Conservation (phyloP, 2,329 filamentous ascomycete species). For the Chalara sp. region DNA sequence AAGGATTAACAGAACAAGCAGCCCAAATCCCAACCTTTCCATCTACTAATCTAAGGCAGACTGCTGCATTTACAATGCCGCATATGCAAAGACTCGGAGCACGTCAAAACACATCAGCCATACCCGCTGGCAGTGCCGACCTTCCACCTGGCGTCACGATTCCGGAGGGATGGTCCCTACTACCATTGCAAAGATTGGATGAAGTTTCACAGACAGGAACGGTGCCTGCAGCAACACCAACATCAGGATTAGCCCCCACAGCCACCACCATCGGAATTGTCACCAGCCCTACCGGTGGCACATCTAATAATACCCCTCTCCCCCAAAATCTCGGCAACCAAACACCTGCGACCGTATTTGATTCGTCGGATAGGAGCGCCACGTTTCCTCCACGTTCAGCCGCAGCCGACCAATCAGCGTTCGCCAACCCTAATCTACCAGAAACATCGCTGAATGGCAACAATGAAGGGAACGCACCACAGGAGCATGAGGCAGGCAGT, state of each 20-base stretch:
- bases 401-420: conserved; percentile 16
- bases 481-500: no score
- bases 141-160: conserved; percentile 58
- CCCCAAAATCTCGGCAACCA: conserved; percentile 13
- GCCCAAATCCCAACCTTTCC: conserved; percentile 7
- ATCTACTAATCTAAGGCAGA: conserved; percentile 12
- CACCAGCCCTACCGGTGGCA: conserved; percentile 17
- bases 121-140: conserved; percentile 53
- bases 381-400: conserved; percentile 18
- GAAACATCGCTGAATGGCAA: conserved; percentile 6
- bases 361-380: conserved; percentile 21
- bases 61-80: conserved; percentile 4
- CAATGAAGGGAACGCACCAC: no score
- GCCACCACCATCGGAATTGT: conserved; percentile 14
- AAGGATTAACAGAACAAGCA: conserved; percentile 7
- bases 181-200: conserved; percentile 48
- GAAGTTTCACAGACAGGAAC: conserved; percentile 10
- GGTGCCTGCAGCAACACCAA: conserved; percentile 14
- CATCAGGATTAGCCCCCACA: conserved; percentile 17
- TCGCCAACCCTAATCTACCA: not conserved
- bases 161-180: conserved; percentile 57
- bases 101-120: conserved; percentile 39
- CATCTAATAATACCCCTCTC: conserved; percentile 23
- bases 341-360: conserved; percentile 18
- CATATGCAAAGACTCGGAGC: conserved; percentile 40